Percentiles rank a stretch among this genome's conserved stretches.
Evolutionary conservation across 306 rosid species (phyloP).

Genomic region (Purshia tridentata): DNA sequence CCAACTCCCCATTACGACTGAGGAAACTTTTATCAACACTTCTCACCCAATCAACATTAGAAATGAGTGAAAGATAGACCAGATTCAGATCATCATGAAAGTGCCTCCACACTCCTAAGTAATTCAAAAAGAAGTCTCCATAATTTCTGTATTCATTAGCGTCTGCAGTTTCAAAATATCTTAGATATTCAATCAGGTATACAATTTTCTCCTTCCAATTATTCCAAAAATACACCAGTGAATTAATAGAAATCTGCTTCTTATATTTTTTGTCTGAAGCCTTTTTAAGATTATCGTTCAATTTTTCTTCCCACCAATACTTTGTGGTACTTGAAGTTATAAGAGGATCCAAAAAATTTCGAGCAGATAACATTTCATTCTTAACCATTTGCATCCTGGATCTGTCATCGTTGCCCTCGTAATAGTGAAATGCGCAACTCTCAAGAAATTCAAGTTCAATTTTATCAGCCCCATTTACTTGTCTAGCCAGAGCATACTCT

Average conservation of each 20-base stretch:
- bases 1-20: constrained; percentile 30
- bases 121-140: constrained; percentile 47
- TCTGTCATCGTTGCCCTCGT: constrained; percentile 35
- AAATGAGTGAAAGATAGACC: constrained; percentile 33
- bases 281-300: constrained; percentile 15
- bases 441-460: constrained; percentile 54
- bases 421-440: constrained; percentile 54
- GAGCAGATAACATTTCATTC: constrained; percentile 42
- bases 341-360: constrained; percentile 55
- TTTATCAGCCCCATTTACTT: constrained; percentile 20
- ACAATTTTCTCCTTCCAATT: constrained; percentile 49
- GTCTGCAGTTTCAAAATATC: constrained; percentile 26
- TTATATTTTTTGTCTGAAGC: constrained; percentile 25
- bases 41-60: constrained; percentile 54
- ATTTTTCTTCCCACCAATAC: constrained; percentile 37
- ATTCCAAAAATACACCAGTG: constrained; percentile 62
- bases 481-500: constrained; percentile 14
- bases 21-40: constrained; percentile 21
- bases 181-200: constrained; percentile 36
- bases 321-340: constrained; percentile 22
- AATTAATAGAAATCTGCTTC: constrained; percentile 45
- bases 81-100: constrained; percentile 6
- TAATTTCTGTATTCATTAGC: background rate
- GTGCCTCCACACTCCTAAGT: constrained; percentile 46
- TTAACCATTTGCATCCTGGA: constrained; percentile 48